phyloP scores from a whole-genome alignment of 1,284 basidiomycete genomes.

The Singerocomus inundabilis region DNA sequence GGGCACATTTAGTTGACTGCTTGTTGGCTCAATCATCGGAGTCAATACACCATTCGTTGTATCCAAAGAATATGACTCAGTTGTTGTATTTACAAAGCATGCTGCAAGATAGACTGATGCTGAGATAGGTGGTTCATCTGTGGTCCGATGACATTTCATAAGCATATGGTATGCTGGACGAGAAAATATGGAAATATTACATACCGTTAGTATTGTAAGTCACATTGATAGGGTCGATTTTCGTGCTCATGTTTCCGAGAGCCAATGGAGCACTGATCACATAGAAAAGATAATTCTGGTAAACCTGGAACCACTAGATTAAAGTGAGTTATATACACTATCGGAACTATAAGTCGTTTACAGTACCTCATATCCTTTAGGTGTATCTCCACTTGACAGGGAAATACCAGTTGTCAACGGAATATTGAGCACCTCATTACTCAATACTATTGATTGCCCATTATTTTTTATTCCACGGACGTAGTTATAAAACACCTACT shows the following conservation, averaged over 20 bases:
- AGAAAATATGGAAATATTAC: background rate
- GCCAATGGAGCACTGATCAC: background rate
- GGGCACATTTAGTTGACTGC: background rate
- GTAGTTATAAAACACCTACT: no score
- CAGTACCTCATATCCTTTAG: no score
- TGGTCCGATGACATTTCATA: background rate
- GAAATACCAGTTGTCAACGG: no score
- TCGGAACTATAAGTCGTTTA: no score
- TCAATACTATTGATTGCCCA: no score
- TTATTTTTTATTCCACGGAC: no score
- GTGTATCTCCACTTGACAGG: no score
- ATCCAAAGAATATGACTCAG: background rate
- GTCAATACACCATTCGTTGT: background rate
- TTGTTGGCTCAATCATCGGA: background rate
- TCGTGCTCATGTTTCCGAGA: background rate
- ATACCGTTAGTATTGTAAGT: background rate
- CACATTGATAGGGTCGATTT: background rate
- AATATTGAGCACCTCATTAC: no score
- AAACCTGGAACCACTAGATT: no score
- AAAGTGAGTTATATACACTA: background rate
- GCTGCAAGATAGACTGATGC: background rate
- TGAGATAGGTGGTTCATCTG: background rate
- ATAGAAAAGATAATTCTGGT: background rate
- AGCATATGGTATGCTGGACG: background rate
- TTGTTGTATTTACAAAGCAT: background rate